Percentiles rank a stretch among this genome's conserved stretches.
Evolutionary conservation across 345 rosid genomes (phyloP).

Genomic region (Syzygium aqueum): DNA sequence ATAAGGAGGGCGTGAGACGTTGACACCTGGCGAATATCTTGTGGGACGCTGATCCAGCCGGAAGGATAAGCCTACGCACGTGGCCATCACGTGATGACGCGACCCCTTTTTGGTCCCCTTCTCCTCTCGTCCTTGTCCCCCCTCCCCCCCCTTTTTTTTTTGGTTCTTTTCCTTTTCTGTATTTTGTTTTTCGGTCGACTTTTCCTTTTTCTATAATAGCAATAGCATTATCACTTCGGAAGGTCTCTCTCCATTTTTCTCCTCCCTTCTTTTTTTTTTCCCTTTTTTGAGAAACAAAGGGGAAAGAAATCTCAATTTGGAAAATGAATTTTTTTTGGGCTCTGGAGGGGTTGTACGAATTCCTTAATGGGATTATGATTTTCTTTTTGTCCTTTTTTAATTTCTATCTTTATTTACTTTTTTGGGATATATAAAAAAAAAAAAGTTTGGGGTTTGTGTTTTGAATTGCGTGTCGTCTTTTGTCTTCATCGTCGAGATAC

Average conservation of each 20-base stretch:
- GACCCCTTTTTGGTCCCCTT: background rate
- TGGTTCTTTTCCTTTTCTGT: too few species aligned
- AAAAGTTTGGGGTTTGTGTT: background rate
- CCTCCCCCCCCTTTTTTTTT: background rate
- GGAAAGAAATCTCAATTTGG: background rate
- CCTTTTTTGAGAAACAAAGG: background rate
- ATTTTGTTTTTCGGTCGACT: too few species aligned
- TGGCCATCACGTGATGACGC: constrained; percentile 6
- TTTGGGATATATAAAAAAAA: background rate
- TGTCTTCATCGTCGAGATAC: background rate
- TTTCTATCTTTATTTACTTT: background rate
- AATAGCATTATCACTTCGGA: background rate
- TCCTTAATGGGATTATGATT: background rate
- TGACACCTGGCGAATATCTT: constrained; percentile 24
- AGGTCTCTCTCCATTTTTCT: background rate
- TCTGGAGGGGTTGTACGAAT: background rate
- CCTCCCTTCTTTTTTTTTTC: background rate
- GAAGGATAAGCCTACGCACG: constrained; percentile 9
- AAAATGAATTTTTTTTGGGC: background rate
- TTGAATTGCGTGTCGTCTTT: background rate
- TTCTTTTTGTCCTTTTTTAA: background rate
- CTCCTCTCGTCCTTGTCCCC: background rate
- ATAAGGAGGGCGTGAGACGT: background rate
- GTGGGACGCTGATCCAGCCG: constrained; percentile 5
- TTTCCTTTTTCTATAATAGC: background rate